Evolutionary conservation across 306 rosid genomes (phyloP).

Genomic region (Trichosanthes truncata): DNA sequence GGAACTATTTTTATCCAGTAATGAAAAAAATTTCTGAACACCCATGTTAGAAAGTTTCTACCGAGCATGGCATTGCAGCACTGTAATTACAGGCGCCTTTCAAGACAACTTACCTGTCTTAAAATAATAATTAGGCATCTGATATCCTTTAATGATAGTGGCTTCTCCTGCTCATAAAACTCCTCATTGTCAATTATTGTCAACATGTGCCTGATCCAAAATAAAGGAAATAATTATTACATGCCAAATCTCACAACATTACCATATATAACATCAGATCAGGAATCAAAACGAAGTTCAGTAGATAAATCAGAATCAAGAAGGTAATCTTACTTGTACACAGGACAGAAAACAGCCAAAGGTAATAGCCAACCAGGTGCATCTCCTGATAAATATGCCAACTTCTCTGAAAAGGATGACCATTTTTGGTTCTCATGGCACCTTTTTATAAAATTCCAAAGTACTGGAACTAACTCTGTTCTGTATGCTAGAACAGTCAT

Average conservation of each 20-base stretch:
- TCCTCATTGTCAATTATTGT: slow-evolving; percentile 90
- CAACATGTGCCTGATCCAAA: slow-evolving; percentile 80
- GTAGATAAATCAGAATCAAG: neutral
- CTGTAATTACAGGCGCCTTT: slow-evolving; percentile 16
- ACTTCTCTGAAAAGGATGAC: slow-evolving; percentile 62
- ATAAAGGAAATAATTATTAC: slow-evolving; percentile 11
- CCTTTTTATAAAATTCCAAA: slow-evolving; percentile 86
- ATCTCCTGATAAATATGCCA: slow-evolving; percentile 72
- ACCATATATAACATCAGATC: slow-evolving; percentile 2
- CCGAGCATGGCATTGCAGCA: neutral
- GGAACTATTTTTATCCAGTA: neutral
- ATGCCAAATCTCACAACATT: slow-evolving; percentile 15
- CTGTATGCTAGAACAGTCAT: slow-evolving; percentile 93
- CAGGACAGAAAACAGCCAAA: slow-evolving; percentile 91
- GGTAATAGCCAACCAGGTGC: slow-evolving; percentile 97
- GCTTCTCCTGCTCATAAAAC: slow-evolving; percentile 95
- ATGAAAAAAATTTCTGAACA: neutral
- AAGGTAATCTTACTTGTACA: slow-evolving; percentile 66
- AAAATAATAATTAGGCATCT: slow-evolving; percentile 66
- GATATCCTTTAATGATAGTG: slow-evolving; percentile 75
- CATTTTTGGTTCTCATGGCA: slow-evolving; percentile 85
- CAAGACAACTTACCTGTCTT: slow-evolving; percentile 59
- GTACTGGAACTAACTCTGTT: slow-evolving; percentile 88
- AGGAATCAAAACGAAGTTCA: neutral
- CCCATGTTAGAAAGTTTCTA: neutral